phyloP scores from a whole-genome alignment of 208 protist genomes.

The Naegleria lovaniensis region DNA sequence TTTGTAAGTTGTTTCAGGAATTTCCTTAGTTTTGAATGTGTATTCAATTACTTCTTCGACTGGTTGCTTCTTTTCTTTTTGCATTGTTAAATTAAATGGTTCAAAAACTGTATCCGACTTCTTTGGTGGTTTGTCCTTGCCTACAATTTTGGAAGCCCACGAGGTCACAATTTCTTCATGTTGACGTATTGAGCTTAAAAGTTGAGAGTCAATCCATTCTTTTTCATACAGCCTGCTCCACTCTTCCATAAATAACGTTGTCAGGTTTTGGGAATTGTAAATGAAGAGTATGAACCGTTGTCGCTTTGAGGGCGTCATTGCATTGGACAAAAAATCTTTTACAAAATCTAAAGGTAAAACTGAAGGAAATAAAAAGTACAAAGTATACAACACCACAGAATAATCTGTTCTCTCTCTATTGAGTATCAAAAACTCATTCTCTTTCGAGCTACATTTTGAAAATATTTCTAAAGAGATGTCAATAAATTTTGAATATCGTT shows the following conservation, averaged over 20 bases:
- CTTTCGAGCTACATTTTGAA: neutral
- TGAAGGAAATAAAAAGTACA: neutral
- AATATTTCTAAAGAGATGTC: neutral
- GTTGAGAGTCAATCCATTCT: neutral
- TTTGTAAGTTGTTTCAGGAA: neutral
- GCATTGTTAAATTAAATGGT: conserved; percentile 9
- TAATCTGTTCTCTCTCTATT: neutral
- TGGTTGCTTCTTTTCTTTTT: neutral
- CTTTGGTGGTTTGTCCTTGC: neutral
- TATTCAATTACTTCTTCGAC: conserved; percentile 1
- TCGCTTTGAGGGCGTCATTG: neutral
- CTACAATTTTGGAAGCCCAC: neutral
- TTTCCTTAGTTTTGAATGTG: neutral
- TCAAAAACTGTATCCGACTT: neutral
- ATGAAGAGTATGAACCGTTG: neutral
- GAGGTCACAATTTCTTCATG: neutral
- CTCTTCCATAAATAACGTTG: neutral
- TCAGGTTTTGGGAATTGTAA: neutral
- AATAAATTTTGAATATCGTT: neutral
- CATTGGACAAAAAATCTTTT: neutral
- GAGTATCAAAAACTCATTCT: neutral
- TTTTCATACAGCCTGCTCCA: neutral
- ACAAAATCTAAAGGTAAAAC: neutral
- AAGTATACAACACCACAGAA: neutral
- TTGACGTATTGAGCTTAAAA: neutral